Conservation (phyloP, 2,329 filamentous ascomycete genomes). For the Juglanconis sp. region DNA sequence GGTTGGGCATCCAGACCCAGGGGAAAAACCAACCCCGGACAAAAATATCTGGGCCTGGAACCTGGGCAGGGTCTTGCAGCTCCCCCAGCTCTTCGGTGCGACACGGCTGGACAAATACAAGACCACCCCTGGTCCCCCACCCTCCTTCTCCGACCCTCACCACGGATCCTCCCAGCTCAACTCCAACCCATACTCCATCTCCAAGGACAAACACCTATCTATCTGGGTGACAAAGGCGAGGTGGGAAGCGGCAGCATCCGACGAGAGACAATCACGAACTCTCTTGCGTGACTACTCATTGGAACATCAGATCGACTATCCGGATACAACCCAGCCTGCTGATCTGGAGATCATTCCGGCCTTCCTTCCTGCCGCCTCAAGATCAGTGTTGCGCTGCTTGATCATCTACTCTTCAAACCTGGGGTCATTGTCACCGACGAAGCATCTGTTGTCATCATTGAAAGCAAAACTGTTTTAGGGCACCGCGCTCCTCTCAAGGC, state of each 20-base stretch:
- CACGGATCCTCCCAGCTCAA: conserved; percentile 16
- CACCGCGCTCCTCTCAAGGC: too few species aligned
- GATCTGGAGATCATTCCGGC: not conserved
- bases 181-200: conserved; percentile 4
- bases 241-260: conserved; percentile 1
- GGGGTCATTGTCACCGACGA: too few species aligned
- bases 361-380: not conserved
- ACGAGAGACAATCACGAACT: not conserved
- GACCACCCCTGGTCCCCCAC: conserved; percentile 19
- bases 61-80: conserved; percentile 17
- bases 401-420: too few species aligned
- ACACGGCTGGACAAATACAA: conserved; percentile 18
- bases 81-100: conserved; percentile 12
- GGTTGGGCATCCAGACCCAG: not conserved
- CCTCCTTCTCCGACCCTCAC: conserved; percentile 10
- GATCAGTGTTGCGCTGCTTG: not conserved
- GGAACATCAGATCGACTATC: not conserved
- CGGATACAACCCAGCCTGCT: not conserved
- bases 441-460: too few species aligned
- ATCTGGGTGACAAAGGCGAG: not conserved
- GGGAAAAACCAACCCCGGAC: conserved; percentile 3
- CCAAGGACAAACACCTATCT: not conserved
- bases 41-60: conserved; percentile 15
- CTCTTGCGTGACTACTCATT: not conserved
- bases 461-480: too few species aligned